Base-by-base conservation (phyloP, 768 basidiomycete genomes). In the Lepiota venenata region DNA sequence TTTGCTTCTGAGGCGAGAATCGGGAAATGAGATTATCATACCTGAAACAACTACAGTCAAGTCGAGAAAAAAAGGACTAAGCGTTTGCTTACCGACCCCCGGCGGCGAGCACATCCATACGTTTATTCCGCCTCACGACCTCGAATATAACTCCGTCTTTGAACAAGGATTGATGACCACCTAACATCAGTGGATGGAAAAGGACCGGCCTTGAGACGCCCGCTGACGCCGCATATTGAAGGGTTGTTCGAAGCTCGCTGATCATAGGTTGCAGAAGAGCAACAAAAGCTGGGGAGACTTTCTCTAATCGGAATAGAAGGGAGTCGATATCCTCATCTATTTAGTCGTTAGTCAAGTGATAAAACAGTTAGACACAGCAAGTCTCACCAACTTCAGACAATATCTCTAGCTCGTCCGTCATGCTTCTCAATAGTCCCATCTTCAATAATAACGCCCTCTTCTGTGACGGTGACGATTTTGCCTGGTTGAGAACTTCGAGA, bases 131-230 rank as follows among this genome's bases (percentile, higher is more conserved):
- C 55, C 82, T 76, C 10, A 85, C 83, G 1, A 92, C 82, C 61
- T 92, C 90, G 46, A 94, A 76, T 43, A 90, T 74, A 29, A 93
- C 73, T 0, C 92, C 92, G 45, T 85, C 80, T 36, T 81, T 82
- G 73, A 91, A 90, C 61, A 85, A 75, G 1, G 72, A 65, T 56
- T 81, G 81, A 57, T 87, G 85, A 52, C 72, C 76, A 11, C 82
- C 82, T 21, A 90, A 73, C 84, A 91, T 88, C 22, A 92, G 71
- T 2, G 90, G 91, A 55, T 79, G 81, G 69, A 93, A 83, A 39
- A 74, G 72, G 46, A 93, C 79, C 0, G 77, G 74, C n/a, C 82
- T 72, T 1, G 73, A 69, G 16, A 91, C 84, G 0, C 89, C 88
- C 0, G 87, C 79, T 3, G 80, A 73, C 14, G 67, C 66, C 2